Evolutionary conservation across 306 rosid genomes (phyloP), one percentile per base, ranked within the genome.

Genomic region (Dryas alaskensis): DNA sequence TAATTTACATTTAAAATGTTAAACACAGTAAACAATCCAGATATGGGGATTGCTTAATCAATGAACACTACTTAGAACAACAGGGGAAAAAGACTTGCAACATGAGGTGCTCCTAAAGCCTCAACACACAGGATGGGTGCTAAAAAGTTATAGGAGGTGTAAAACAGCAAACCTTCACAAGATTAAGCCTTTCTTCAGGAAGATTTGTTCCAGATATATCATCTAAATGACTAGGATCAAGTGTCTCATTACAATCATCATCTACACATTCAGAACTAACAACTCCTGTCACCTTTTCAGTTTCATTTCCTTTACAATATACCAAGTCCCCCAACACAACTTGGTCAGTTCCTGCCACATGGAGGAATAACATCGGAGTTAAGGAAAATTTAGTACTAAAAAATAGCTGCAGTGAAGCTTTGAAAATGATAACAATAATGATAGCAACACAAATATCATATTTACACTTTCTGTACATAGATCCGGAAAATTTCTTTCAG

Each of bases 311-410:
- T 80, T 92, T 94, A 77, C 86, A 76, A 74, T 82, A 86, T 64
- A 94, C 96, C 81, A 92, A 82, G 85, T 94, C 99, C 74, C 97
- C 99, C 76, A 89, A 75, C 73, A 86, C 92, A 73, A 94, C 86
- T 80, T 78, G 82, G 58, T 83, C 84, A 60, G 85, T 83, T 72
- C 99, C 99, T 94, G 89, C 73, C 64, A 80, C 70, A 82, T 62
- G 67, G 77, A 74, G 53, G 47, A 79, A 73, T 53, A 61, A 71
- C 64, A 52, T 50, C 64, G 25, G 4, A 9, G 43, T 55, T 43
- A 47, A 10, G 12, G 19, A 39, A 25, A 11, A 64, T 48, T 22
- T 43, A 14, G 5, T 57, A 62, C 22, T 6, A 14, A 6, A 45
- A 13, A n/a, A 73, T 47, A 61, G 40, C 37, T 42, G 60, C 72